Evolutionary conservation across 2,329 filamentous ascomycete species (phyloP).

Genomic region (Cercospora berteroae): DNA sequence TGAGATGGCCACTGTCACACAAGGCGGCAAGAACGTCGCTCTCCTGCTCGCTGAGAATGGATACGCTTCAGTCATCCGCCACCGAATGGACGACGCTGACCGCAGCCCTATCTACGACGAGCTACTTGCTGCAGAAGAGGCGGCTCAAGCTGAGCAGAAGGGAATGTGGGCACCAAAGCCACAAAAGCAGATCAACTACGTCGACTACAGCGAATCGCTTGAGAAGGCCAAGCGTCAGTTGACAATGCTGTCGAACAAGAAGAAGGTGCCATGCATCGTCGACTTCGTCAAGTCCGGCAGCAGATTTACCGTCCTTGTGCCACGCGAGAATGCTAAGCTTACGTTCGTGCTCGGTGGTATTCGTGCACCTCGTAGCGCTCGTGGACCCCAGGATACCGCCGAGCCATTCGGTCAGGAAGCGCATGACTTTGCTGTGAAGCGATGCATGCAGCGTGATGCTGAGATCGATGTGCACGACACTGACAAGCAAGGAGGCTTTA

Average conservation of each 20-base stretch:
- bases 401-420: conserved; percentile 96
- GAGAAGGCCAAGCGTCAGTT: conserved; percentile 96
- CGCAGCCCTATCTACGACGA: conserved; percentile 92
- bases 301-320: conserved; percentile 86
- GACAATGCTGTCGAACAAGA: conserved; percentile 81
- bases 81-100: conserved; percentile 92
- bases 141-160: conserved; percentile 81
- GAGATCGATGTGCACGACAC: conserved; percentile 93
- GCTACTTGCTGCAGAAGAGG: conserved; percentile 73
- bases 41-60: conserved; percentile 85
- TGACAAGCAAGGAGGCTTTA: conserved; percentile 97
- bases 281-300: conserved; percentile 98
- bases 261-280: conserved; percentile 87
- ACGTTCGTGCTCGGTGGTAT: conserved; percentile 94
- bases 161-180: conserved; percentile 94
- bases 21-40: conserved; percentile 83
- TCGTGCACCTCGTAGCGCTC: conserved; percentile 81
- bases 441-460: conserved; percentile 90
- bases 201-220: conserved; percentile 85
- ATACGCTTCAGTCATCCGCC: conserved; percentile 89
- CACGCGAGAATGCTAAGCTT: conserved; percentile 88
- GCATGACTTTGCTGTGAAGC: conserved; percentile 81
- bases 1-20: conserved; percentile 84
- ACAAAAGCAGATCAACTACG: conserved; percentile 75
- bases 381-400: conserved; percentile 73